Percentiles rank a stretch among this genome's conserved stretches.
These are phyloP conservation scores for Butyriboletus appendiculatus DNA, from an alignment of 1,284 basidiomycete species.

Conservation along the genomic window DNA sequence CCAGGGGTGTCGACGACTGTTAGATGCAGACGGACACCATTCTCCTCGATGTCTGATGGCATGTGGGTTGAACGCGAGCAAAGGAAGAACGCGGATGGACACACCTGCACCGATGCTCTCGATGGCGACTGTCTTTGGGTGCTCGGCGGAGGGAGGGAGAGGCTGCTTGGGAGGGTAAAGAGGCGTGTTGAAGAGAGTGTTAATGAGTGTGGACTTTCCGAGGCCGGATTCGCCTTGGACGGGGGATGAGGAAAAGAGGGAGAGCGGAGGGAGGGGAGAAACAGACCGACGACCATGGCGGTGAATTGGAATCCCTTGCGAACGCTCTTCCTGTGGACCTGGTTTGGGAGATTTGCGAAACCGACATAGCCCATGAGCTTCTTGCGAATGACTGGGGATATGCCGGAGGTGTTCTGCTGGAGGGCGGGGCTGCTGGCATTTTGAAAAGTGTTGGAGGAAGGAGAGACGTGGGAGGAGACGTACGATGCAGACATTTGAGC, in stretches of 20 bases:
- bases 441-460: slow-evolving; percentile 52
- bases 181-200: slow-evolving; percentile 95
- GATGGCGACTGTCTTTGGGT: slow-evolving; percentile 91
- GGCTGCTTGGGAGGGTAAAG: slow-evolving; percentile 89
- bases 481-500: slow-evolving; percentile 70
- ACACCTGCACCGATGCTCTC: slow-evolving; percentile 95
- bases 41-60: slow-evolving; percentile 91
- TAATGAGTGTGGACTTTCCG: slow-evolving; percentile 96
- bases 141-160: slow-evolving; percentile 81
- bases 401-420: slow-evolving; percentile 43
- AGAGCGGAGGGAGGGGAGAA: slow-evolving; percentile 23
- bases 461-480: slow-evolving; percentile 54
- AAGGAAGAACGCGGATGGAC: not conserved
- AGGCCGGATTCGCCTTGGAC: slow-evolving; percentile 89
- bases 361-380: slow-evolving; percentile 91
- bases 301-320: slow-evolving; percentile 98
- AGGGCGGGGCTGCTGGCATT: slow-evolving; percentile 65
- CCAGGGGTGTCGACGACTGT: slow-evolving; percentile 98
- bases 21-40: slow-evolving; percentile 89
- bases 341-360: slow-evolving; percentile 94
- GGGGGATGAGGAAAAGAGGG: slow-evolving; percentile 15
- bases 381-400: slow-evolving; percentile 79
- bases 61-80: slow-evolving; percentile 20
- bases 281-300: slow-evolving; percentile 92
- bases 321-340: slow-evolving; percentile 95